Evolutionary conservation across 2,329 filamentous ascomycete species (phyloP).

Genomic region (Didymella segeticola): DNA sequence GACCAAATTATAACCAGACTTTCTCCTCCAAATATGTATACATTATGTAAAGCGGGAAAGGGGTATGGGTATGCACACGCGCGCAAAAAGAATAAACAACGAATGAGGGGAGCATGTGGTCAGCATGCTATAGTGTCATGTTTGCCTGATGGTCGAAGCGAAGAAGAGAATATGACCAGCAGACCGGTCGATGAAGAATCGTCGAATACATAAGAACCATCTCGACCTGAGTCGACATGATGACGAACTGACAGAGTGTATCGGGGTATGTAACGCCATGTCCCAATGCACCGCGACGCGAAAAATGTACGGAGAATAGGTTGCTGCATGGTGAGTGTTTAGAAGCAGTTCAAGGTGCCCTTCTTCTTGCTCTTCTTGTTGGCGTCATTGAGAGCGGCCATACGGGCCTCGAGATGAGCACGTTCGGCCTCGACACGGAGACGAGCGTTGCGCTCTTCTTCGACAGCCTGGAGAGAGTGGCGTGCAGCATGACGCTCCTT

Average conservation of each 20-base stretch:
- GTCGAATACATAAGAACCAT: constrained; percentile 4
- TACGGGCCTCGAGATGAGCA: constrained; percentile 89
- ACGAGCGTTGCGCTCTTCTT: constrained; percentile 94
- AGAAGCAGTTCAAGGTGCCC: constrained; percentile 96
- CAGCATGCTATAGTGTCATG: constrained; percentile 1
- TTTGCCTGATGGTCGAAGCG: constrained; percentile 1
- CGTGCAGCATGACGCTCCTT: constrained; percentile 66
- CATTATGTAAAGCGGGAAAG: constrained; percentile 14
- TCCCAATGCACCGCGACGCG: constrained; percentile 33
- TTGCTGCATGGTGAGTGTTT: constrained; percentile 42
- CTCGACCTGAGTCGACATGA: constrained; percentile 8
- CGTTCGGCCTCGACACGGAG: constrained; percentile 88
- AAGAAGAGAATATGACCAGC: neutral
- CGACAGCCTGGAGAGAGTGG: constrained; percentile 82
- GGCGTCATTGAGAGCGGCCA: constrained; percentile 75
- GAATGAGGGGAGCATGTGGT: constrained; percentile 6
- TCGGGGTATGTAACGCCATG: constrained; percentile 37
- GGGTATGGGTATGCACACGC: constrained; percentile 10
- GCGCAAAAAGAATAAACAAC: constrained; percentile 3
- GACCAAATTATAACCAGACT: constrained; percentile 4
- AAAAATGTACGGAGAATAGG: constrained; percentile 26
- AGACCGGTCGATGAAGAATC: neutral
- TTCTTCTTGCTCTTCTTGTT: constrained; percentile 96
- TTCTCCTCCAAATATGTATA: constrained; percentile 10
- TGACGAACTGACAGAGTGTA: constrained; percentile 6